Base-by-base conservation (phyloP, 495 filamentous ascomycete species). In the Evernia prunastri region DNA sequence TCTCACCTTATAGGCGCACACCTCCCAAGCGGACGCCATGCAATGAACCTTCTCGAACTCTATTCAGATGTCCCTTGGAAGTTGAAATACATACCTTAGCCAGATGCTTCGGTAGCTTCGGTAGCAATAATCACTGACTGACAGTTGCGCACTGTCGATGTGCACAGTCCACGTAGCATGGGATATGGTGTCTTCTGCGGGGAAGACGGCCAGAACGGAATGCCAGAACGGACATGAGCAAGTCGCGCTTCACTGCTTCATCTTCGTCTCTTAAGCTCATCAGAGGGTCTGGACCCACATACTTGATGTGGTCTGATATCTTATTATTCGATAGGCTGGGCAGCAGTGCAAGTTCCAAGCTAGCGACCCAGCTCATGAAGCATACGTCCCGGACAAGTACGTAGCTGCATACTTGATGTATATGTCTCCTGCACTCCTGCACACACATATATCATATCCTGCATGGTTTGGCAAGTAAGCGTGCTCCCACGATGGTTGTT, bases 221-320 rank as follows among this genome's bases (percentile, higher is more conserved):
- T 53, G 2, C 49, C 25, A 18, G 13, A 53, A 29, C 25, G 15
- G 13, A 31, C 12, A 31, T 31, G 2, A 29, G 12, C 49, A 31
- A 31, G 18, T 15, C 23, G 25, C 17, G 27, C 13, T 29, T 29
- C 12, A 13, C n/a, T n/a, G n/a, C n/a, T n/a, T n/a, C n/a, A n/a
- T n/a, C n/a, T n/a, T n/a, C n/a, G n/a, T 12, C 25, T 31, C 29
- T 5, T 15, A 8, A 31, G 1, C 25, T 53, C 25, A 18, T 31
- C 15, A 12, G 49, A 63, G 15, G 25, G 37, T 56, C 60, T 63
- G 60, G 60, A 63, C 36, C 49, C 49, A 63, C 51, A 33, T 63
- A 35, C 60, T 63, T 33, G 23, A 43, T 42, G 33, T 42, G 60
- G 60, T 54, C 47, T 43, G 47, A 40, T 12, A 27, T 49, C 23